Evolutionary conservation across 2,329 filamentous ascomycete genomes (phyloP), one percentile per base, ranked within the genome.

Genomic region (Penicillium fuscoglaucum): DNA sequence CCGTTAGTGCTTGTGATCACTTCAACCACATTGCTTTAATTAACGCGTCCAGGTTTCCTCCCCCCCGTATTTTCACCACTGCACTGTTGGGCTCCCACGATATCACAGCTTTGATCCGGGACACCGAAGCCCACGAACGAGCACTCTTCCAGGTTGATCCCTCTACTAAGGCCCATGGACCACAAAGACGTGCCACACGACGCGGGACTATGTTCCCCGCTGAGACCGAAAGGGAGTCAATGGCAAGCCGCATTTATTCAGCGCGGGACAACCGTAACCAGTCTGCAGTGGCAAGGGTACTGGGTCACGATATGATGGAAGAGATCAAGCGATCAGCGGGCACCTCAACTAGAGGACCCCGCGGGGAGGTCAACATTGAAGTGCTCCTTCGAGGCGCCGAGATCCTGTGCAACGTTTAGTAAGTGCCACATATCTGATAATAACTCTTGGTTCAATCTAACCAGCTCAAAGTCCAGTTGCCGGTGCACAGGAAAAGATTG

Each of bases 21-120:
- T 28, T 29, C 39, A n/a, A 10, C 31, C 41, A 45, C 29, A n/a
- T n/a, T 44, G 35, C 26, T 31, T 26, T 39, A 15, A 19, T 59
- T 62, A 55, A 64, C 59, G 10, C 59, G 26, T 50, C 46, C 70
- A 96, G 91, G 35, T 98, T 98, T 68, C 91, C 91, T 41, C 86
- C 86, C 2, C 91, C 93, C n/a, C 96, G 91, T 70, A 92, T 95
- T 70, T 99, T 98, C 78, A 95, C 93, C 66, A 97, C 96, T 74
- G 92, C 95, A 35, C 84, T 99, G 40, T 87, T 98, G 49, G 87
- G 89, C 57, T 87, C 87, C 65, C 88, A 93, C 75, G 95, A 99
- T 75, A 98, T 99, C 67, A 98, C 95, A 4, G 86, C 90, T 13
- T 81, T 99, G 48, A 97, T 99, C 70, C 90, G 95, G 60, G 95